Conservation (phyloP, 1,284 basidiomycete genomes). For the Leccinum laetum region DNA sequence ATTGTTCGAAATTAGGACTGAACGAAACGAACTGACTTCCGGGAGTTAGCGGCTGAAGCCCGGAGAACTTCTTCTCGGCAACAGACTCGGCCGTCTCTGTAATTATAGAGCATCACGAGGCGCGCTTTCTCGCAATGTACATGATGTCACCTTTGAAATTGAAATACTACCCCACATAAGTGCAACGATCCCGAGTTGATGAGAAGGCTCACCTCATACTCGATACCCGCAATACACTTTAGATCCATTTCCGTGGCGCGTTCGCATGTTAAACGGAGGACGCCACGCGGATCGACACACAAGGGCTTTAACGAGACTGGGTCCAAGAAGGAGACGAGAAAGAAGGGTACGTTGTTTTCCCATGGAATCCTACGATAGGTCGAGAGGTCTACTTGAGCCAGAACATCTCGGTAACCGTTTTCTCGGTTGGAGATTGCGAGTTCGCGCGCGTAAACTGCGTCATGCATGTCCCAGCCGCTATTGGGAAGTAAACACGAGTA, state of each 20-base stretch:
- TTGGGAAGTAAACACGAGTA: neutral
- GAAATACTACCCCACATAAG: constrained; percentile 72
- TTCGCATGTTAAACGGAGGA: constrained; percentile 65
- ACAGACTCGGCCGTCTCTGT: constrained; percentile 78
- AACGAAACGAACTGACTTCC: constrained; percentile 69
- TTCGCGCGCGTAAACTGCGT: constrained; percentile 80
- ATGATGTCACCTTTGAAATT: constrained; percentile 77
- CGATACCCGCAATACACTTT: constrained; percentile 78
- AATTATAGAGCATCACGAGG: constrained; percentile 2
- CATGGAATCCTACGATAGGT: constrained; percentile 89
- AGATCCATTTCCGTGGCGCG: constrained; percentile 51
- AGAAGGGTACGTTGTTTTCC: constrained; percentile 93
- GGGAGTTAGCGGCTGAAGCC: constrained; percentile 80
- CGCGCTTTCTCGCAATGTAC: neutral
- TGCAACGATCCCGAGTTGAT: neutral
- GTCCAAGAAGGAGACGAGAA: constrained; percentile 88
- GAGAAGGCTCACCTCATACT: constrained; percentile 75
- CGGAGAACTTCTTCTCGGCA: constrained; percentile 77
- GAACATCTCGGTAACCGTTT: constrained; percentile 91
- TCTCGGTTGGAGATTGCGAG: constrained; percentile 86
- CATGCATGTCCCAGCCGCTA: constrained; percentile 90
- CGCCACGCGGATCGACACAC: constrained; percentile 82
- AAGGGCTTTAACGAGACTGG: constrained; percentile 80
- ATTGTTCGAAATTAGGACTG: neutral
- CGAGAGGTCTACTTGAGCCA: constrained; percentile 82